Percentiles rank a stretch among this genome's conserved stretches.
Evolutionary conservation across 1,284 basidiomycete species (phyloP).

Genomic region (Vanrija sp.): DNA sequence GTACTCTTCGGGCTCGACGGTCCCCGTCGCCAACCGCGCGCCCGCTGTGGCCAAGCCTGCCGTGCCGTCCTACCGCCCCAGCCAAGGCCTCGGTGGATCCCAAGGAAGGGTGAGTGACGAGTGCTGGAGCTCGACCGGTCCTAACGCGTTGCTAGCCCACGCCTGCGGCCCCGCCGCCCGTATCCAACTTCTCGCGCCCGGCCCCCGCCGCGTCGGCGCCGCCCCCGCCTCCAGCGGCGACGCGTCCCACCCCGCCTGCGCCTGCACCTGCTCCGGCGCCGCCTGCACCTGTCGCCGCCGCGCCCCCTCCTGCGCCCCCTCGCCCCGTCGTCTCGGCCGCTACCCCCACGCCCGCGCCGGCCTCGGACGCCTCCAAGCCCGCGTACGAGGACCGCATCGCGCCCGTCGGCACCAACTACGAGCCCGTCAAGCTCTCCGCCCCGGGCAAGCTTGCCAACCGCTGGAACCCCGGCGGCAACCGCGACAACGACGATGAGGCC

Average conservation of each 20-base stretch:
- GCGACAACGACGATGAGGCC: conserved; percentile 30
- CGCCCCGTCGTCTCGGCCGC: conserved; percentile 24
- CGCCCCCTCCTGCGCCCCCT: conserved; percentile 15
- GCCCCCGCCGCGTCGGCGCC: conserved; percentile 17
- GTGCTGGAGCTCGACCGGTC: too few species aligned
- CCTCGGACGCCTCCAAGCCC: conserved; percentile 58
- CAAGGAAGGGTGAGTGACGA: conserved; percentile 36
- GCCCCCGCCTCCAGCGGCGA: conserved; percentile 50
- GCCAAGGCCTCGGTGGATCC: conserved; percentile 42
- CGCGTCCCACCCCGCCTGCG: conserved; percentile 16
- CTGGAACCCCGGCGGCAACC: conserved; percentile 56
- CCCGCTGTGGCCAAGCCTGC: conserved; percentile 22
- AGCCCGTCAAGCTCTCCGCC: conserved; percentile 74
- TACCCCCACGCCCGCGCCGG: conserved; percentile 22
- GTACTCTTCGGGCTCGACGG: conserved; percentile 54
- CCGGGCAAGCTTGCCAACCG: conserved; percentile 77
- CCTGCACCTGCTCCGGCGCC: conserved; percentile 19
- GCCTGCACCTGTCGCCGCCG: conserved; percentile 19
- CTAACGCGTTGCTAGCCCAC: conserved; percentile 7
- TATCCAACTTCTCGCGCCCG: conserved; percentile 12
- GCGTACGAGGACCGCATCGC: conserved; percentile 72
- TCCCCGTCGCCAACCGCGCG: conserved; percentile 23
- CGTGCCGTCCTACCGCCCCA: conserved; percentile 38
- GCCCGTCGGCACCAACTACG: conserved; percentile 79
- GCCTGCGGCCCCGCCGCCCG: conserved; percentile 23